These are phyloP conservation scores for Trypanosoma theileri DNA, from an alignment of 208 protist species.

Conservation along the genomic window DNA sequence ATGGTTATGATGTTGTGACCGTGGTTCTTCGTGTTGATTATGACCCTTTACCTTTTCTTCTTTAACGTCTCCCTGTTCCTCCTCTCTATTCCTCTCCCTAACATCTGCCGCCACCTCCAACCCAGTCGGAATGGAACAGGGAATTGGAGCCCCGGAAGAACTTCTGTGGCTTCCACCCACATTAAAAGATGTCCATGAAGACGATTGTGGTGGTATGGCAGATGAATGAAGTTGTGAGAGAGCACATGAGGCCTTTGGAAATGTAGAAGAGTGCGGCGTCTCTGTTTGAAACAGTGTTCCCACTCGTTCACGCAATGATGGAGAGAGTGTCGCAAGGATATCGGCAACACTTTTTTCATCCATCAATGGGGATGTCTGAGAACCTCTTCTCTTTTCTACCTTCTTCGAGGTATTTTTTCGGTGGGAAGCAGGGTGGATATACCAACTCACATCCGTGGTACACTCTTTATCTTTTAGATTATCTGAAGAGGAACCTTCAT, in stretches of 20 bases:
- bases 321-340: conserved; percentile 18
- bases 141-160: background rate
- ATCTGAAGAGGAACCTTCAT: conserved; percentile 12
- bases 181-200: background rate
- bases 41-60: background rate
- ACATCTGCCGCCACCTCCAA: background rate
- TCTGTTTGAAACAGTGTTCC: conserved; percentile 12
- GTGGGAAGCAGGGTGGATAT: conserved; percentile 21
- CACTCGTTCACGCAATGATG: conserved; percentile 23
- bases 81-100: background rate
- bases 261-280: background rate
- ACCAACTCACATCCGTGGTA: conserved; percentile 63
- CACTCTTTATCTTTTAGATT: conserved; percentile 61
- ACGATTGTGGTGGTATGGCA: background rate
- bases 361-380: conserved; percentile 1
- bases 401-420: background rate
- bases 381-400: background rate
- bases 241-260: conserved; percentile 26
- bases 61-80: background rate
- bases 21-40: background rate
- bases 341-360: conserved; percentile 22
- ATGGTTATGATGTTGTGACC: too few relatives aligned
- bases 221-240: conserved; percentile 17
- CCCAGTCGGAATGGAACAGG: background rate
- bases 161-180: background rate